Conservation (phyloP, 306 rosid genomes). For the Quercus robur region DNA sequence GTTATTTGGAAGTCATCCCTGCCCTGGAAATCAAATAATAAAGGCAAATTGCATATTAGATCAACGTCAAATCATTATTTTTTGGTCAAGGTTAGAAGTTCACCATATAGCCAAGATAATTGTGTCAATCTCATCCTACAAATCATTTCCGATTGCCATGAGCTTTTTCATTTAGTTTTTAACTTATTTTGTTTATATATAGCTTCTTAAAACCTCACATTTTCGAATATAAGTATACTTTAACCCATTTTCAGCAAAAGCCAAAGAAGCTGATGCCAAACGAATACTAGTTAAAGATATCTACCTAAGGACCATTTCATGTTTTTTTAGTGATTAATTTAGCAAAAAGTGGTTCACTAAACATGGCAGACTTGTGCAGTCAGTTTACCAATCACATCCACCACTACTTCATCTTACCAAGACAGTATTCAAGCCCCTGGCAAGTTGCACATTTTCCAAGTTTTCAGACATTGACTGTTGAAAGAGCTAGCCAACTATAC, state of each 20-base stretch:
- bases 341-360: neutral
- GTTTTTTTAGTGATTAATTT: neutral
- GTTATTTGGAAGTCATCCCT: slow-evolving; percentile 98
- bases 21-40: slow-evolving; percentile 61
- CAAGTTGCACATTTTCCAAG: neutral
- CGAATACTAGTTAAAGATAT: neutral
- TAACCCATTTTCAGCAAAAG: too few species aligned
- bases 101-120: neutral
- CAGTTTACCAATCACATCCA: neutral
- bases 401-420: neutral
- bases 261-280: too few species aligned
- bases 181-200: too few species aligned
- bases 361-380: neutral
- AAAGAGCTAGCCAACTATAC: neutral
- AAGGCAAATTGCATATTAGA: slow-evolving; percentile 22
- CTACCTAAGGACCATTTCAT: neutral
- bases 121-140: neutral
- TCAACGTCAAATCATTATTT: slow-evolving; percentile 6
- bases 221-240: too few species aligned
- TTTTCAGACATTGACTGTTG: neutral
- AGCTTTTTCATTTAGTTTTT: too few species aligned
- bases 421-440: slow-evolving; percentile 1
- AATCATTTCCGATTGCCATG: neutral
- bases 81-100: neutral
- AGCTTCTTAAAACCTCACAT: too few species aligned